Percentiles rank a stretch among this genome's conserved stretches.
phyloP scores from a whole-genome alignment of 1,284 basidiomycete species.

The Phlebopus sp. region DNA sequence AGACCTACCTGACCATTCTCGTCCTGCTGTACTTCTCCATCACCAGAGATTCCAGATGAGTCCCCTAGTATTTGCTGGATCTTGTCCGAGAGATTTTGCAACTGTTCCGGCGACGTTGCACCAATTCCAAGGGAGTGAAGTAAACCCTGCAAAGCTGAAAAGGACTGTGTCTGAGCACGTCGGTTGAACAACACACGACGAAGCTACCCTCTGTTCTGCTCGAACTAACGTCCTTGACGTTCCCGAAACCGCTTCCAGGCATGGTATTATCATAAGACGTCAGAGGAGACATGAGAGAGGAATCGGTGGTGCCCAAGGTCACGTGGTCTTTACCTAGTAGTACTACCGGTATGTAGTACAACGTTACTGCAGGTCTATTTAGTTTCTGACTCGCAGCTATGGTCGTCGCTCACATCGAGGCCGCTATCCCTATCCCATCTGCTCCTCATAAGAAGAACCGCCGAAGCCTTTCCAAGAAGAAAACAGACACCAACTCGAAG shows the following conservation, averaged over 20 bases:
- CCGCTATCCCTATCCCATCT: constrained; percentile 33
- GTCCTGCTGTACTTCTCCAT: constrained; percentile 39
- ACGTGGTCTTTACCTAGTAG: constrained; percentile 20
- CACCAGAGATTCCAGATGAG: constrained; percentile 36
- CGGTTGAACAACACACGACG: neutral
- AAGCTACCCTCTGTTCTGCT: constrained; percentile 24
- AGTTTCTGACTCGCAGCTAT: constrained; percentile 32
- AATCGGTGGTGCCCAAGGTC: constrained; percentile 5
- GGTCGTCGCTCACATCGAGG: constrained; percentile 51
- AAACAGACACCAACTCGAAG: constrained; percentile 21
- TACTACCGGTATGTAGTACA: constrained; percentile 1
- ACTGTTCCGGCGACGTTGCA: constrained; percentile 43
- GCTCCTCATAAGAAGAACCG: constrained; percentile 50
- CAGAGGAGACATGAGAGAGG: neutral
- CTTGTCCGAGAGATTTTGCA: constrained; percentile 56
- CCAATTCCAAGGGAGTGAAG: constrained; percentile 46
- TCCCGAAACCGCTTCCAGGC: constrained; percentile 15
- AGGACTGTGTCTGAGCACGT: constrained; percentile 7
- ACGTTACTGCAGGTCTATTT: neutral
- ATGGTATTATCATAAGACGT: constrained; percentile 17
- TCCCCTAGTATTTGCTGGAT: constrained; percentile 59
- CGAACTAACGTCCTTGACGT: constrained; percentile 17
- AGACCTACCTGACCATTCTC: constrained; percentile 62
- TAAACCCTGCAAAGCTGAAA: constrained; percentile 50
- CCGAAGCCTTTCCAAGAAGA: constrained; percentile 52